Evolutionary conservation across 331 rosid genomes (phyloP).

Genomic region (Quercus lobata): DNA sequence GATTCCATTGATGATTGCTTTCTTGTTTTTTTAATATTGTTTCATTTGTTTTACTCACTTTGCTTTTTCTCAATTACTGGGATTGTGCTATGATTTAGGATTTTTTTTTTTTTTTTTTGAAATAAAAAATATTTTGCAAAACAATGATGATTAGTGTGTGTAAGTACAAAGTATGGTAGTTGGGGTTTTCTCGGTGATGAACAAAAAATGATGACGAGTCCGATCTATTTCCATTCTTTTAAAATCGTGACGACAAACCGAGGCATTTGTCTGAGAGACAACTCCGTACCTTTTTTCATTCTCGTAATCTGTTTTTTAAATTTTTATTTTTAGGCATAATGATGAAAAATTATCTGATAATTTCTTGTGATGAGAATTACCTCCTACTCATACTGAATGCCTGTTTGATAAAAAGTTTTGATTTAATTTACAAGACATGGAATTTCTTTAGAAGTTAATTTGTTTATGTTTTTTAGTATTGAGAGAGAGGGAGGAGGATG

Average conservation of each 20-base stretch:
- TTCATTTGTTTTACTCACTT: neutral
- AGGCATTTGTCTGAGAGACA: slow-evolving; percentile 96
- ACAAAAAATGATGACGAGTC: slow-evolving; percentile 75
- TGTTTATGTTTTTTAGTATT: neutral
- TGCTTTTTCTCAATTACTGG: neutral
- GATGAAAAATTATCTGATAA: slow-evolving; percentile 47
- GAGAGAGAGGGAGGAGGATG: slow-evolving; percentile 17
- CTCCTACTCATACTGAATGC: slow-evolving; percentile 95
- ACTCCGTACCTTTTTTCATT: neutral
- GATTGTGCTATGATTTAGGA: neutral
- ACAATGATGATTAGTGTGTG: neutral
- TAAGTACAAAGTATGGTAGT: no score
- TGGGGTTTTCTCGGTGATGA: slow-evolving; percentile 67
- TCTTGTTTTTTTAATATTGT: neutral
- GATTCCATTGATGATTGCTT: neutral
- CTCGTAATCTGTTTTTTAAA: accelerated
- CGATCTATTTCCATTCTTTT: slow-evolving; percentile 62
- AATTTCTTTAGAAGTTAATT: no score
- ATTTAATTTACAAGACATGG: neutral
- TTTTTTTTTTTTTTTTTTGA: neutral
- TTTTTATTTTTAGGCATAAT: slow-evolving; percentile 28
- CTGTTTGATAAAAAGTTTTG: neutral
- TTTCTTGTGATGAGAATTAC: slow-evolving; percentile 39
- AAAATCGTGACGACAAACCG: slow-evolving; percentile 74
- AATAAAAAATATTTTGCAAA: neutral